A percentile compares a stretch with the other conserved stretches of the same genome.
Conservation (phyloP, 805 yeast species). For the Kregervanrija delftensis region DNA sequence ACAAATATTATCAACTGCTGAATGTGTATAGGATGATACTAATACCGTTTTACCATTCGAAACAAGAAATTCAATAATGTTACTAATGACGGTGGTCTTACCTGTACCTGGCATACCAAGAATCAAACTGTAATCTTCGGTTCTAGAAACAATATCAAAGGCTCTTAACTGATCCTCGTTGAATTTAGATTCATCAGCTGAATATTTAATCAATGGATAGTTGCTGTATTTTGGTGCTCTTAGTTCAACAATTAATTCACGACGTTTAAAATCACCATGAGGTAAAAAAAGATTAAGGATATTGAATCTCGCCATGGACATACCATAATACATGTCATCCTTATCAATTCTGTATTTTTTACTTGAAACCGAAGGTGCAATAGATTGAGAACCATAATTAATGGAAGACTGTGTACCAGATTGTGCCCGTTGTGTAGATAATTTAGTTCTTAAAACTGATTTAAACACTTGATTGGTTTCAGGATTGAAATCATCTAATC, state of each 20-base stretch:
- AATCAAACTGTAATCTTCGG: slow-evolving; percentile 72
- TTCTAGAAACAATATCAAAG: slow-evolving; percentile 51
- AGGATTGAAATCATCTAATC: slow-evolving; percentile 35
- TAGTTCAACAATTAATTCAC: slow-evolving; percentile 50
- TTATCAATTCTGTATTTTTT: slow-evolving; percentile 62
- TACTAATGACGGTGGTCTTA: slow-evolving; percentile 83
- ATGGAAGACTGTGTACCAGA: background rate
- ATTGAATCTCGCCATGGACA: slow-evolving; percentile 73
- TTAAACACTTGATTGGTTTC: slow-evolving; percentile 42
- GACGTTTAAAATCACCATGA: slow-evolving; percentile 34
- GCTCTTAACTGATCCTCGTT: slow-evolving; percentile 73
- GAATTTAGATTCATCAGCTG: slow-evolving; percentile 23
- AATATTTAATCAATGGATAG: slow-evolving; percentile 17
- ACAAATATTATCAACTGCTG: slow-evolving; percentile 92
- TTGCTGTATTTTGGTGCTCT: slow-evolving; percentile 36
- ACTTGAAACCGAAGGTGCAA: background rate
- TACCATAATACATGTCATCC: slow-evolving; percentile 69
- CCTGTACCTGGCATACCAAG: slow-evolving; percentile 99
- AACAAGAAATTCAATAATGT: slow-evolving; percentile 57
- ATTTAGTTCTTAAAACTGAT: slow-evolving; percentile 33
- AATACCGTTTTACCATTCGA: slow-evolving; percentile 59
- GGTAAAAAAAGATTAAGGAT: slow-evolving; percentile 58
- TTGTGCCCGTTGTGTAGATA: background rate
- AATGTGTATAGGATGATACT: slow-evolving; percentile 83
- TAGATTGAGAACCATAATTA: background rate